Percentiles rank a stretch among this genome's conserved stretches.
These are phyloP conservation scores for Aspergillus bridgeri DNA, from an alignment of 495 filamentous ascomycete genomes.

Conservation along the genomic window DNA sequence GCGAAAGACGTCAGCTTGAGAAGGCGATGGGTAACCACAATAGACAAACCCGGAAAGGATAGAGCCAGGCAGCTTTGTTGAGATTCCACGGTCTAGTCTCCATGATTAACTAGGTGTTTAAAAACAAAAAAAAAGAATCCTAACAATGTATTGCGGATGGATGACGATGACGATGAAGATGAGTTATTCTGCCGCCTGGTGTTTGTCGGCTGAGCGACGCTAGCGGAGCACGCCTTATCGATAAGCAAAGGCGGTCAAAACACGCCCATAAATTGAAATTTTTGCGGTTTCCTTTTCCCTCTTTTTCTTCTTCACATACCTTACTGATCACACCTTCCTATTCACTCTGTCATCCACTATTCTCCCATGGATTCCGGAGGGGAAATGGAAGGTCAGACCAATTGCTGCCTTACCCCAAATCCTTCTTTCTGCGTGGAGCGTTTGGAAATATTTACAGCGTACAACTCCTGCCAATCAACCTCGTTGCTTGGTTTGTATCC, in stretches of 20 bases:
- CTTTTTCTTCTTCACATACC: constrained; percentile 34
- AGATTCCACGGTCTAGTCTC: constrained; percentile 28
- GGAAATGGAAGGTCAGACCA: constrained; percentile 49
- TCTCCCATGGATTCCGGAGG: constrained; percentile 42
- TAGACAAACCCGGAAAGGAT: constrained; percentile 49
- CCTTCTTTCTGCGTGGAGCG: constrained; percentile 45
- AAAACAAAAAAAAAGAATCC: too few relatives aligned
- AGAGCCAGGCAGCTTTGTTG: constrained; percentile 49
- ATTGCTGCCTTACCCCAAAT: constrained; percentile 51
- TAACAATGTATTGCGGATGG: neutral
- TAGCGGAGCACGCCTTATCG: constrained; percentile 46
- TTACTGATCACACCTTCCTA: constrained; percentile 44
- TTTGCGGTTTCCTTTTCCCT: constrained; percentile 28
- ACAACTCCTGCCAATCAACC: neutral
- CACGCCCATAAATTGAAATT: constrained; percentile 20
- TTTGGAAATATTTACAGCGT: constrained; percentile 50
- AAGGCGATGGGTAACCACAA: constrained; percentile 1
- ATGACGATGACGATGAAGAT: neutral
- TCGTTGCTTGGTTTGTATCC: too few relatives aligned
- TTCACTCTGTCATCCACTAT: constrained; percentile 46
- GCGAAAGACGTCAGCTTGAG: neutral
- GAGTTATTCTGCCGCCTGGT: neutral
- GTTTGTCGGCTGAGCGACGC: constrained; percentile 5
- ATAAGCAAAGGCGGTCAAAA: constrained; percentile 32
- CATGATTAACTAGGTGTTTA: neutral